These are phyloP conservation scores for Coix lacrymajobi DNA, from an alignment of 176 grass and related monocot genomes.

Conservation along the genomic window DNA sequence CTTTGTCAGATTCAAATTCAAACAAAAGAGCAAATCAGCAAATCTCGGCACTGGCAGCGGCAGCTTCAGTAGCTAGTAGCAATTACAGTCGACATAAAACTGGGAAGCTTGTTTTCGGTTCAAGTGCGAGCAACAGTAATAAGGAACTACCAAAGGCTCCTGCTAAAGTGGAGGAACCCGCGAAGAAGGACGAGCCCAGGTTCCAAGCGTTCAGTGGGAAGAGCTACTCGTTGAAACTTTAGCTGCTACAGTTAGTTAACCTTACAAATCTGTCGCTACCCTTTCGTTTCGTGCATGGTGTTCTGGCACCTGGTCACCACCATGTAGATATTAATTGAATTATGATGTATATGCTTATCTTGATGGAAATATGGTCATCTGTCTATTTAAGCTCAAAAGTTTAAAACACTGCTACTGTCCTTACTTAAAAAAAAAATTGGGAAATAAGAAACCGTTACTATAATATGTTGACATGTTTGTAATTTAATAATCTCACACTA, in stretches of 20 bases:
- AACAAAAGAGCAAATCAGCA: constrained; percentile 47
- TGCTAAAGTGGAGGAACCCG: constrained; percentile 34
- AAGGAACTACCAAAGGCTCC: constrained; percentile 60
- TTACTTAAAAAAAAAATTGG: too few relatives aligned
- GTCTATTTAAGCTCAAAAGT: background rate
- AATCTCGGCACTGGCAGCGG: background rate
- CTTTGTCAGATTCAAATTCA: constrained; percentile 32
- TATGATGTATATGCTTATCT: constrained; percentile 19
- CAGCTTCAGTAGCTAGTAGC: constrained; percentile 37
- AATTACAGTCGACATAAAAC: constrained; percentile 34
- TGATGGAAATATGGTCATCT: background rate
- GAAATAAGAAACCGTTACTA: too few relatives aligned
- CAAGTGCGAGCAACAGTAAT: constrained; percentile 44
- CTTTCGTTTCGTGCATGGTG: background rate
- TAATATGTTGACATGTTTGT: too few relatives aligned
- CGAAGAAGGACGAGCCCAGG: constrained; percentile 63
- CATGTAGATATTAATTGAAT: constrained; percentile 19
- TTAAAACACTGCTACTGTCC: background rate
- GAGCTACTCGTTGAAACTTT: constrained; percentile 67
- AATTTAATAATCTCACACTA: too few relatives aligned
- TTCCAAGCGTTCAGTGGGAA: constrained; percentile 83
- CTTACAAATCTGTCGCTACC: background rate
- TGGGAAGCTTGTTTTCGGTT: constrained; percentile 87
- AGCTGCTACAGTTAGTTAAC: background rate
- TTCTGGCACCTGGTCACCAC: background rate